phyloP scores from a whole-genome alignment of 1,284 basidiomycete genomes.

The Irpex rosettiformis region DNA sequence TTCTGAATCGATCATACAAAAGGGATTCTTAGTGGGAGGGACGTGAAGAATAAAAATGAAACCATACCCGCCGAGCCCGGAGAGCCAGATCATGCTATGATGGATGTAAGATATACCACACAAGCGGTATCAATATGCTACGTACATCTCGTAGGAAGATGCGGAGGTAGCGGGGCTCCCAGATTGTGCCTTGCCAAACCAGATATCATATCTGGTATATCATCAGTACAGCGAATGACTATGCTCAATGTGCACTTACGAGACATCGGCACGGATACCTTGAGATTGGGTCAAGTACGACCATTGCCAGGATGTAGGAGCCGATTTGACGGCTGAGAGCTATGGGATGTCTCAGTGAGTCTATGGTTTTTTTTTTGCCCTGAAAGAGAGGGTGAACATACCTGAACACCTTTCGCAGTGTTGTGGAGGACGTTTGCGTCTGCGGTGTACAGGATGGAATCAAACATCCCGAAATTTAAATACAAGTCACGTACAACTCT shows the following conservation, averaged over 20 bases:
- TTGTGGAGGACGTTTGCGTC: constrained; percentile 44
- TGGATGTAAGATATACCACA: not conserved
- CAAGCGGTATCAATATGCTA: not conserved
- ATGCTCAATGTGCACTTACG: constrained; percentile 29
- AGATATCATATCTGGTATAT: constrained; percentile 49
- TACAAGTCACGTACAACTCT: constrained; percentile 42
- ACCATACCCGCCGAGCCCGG: constrained; percentile 50
- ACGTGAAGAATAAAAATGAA: not conserved
- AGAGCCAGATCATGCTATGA: constrained; percentile 59
- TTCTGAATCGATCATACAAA: constrained; percentile 32
- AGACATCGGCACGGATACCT: constrained; percentile 52
- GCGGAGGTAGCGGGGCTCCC: constrained; percentile 44
- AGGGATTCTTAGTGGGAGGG: not conserved
- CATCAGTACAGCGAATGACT: not conserved
- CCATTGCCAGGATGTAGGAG: constrained; percentile 52
- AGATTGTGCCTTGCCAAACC: constrained; percentile 41
- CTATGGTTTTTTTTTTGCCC: not conserved
- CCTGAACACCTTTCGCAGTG: constrained; percentile 46
- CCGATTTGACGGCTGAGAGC: constrained; percentile 39
- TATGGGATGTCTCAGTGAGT: constrained; percentile 17
- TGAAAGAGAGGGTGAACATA: constrained; percentile 15
- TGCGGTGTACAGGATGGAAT: constrained; percentile 14
- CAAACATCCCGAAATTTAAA: constrained; percentile 4
- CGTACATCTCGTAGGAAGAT: constrained; percentile 55
- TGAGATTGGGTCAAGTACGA: constrained; percentile 40